Evolutionary conservation across 2,329 filamentous ascomycete species (phyloP).

Genomic region (Fusarium tricinctum): DNA sequence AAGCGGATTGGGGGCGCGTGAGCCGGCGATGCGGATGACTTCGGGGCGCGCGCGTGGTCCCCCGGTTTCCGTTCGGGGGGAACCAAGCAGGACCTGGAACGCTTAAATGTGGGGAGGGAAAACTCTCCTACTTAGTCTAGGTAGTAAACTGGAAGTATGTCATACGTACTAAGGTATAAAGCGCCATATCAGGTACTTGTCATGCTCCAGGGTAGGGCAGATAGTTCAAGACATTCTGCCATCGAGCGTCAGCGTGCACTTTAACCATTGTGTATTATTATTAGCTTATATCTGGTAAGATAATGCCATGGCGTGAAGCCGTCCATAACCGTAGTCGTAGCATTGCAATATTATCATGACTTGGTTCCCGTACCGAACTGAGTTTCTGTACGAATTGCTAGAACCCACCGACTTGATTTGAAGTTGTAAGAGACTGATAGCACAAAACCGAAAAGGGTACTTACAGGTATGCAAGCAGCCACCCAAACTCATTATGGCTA

Average conservation of each 20-base stretch:
- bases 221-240: background rate
- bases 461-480: background rate
- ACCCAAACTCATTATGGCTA: conserved; percentile 20
- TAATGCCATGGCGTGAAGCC: too few species aligned
- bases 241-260: conserved; percentile 4
- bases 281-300: too few species aligned
- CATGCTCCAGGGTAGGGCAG: conserved; percentile 20
- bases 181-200: conserved; percentile 8
- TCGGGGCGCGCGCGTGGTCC: conserved; percentile 49
- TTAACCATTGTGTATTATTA: background rate
- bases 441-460: conserved; percentile 7
- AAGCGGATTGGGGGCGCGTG: conserved; percentile 47
- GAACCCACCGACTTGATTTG: background rate
- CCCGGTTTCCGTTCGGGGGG: conserved; percentile 40
- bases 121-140: conserved; percentile 17
- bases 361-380: too few species aligned
- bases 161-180: too few species aligned
- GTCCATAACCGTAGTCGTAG: too few species aligned
- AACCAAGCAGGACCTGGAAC: conserved; percentile 32
- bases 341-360: too few species aligned
- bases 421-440: background rate
- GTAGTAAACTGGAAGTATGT: too few species aligned
- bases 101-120: conserved; percentile 36
- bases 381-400: too few species aligned
- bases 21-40: conserved; percentile 52